phyloP scores from a whole-genome alignment of 2,329 filamentous ascomycete genomes.

The Aspergillus terreus region DNA sequence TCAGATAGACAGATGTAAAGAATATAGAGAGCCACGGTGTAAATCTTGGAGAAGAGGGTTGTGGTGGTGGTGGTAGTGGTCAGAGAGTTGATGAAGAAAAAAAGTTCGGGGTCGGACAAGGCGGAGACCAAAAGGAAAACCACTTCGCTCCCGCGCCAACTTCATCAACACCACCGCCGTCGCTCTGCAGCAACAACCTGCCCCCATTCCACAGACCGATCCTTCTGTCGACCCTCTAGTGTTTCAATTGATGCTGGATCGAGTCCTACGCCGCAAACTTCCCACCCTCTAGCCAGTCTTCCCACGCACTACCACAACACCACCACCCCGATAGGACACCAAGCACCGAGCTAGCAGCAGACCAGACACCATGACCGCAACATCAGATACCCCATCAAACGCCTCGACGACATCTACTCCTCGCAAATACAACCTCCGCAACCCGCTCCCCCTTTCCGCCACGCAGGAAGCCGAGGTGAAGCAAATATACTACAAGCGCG shows the following conservation, averaged over 20 bases:
- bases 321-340: neutral
- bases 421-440: slow-evolving; percentile 49
- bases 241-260: neutral
- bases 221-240: neutral
- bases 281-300: neutral
- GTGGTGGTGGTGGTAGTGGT: neutral
- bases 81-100: neutral
- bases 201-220: too few species aligned
- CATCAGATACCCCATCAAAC: neutral
- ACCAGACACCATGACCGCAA: neutral
- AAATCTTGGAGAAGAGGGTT: too few species aligned
- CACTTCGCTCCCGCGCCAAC: neutral
- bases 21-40: too few species aligned
- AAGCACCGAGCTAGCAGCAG: neutral
- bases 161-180: neutral
- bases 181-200: neutral
- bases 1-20: neutral
- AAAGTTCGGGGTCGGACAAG: slow-evolving; percentile 6
- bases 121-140: neutral
- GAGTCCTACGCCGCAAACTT: neutral
- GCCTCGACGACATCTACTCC: neutral
- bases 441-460: slow-evolving; percentile 78
- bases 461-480: slow-evolving; percentile 78
- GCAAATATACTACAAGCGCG: slow-evolving; percentile 75
- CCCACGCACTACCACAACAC: neutral